A percentile compares a stretch with the other conserved stretches of the same genome.
Conservation (phyloP, 2,329 filamentous ascomycete species). For the Volutella citrinella region DNA sequence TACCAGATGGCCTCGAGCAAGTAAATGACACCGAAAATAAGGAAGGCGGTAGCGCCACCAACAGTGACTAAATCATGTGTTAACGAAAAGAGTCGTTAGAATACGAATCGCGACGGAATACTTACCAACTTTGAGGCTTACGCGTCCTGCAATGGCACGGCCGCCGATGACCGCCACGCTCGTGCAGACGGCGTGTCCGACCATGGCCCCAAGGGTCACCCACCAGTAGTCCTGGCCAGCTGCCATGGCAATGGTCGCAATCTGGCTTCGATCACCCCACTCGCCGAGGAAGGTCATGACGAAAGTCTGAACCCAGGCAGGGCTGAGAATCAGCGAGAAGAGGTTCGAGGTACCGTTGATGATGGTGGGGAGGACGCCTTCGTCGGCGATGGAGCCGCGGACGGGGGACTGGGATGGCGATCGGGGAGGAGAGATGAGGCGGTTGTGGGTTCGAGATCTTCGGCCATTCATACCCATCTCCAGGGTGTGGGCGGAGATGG, state of each 20-base stretch:
- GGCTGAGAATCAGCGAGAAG: slow-evolving; percentile 81
- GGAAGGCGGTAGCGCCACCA: slow-evolving; percentile 85
- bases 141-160: slow-evolving; percentile 84
- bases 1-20: slow-evolving; percentile 77
- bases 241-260: slow-evolving; percentile 98
- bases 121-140: slow-evolving; percentile 95
- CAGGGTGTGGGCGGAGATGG: slow-evolving; percentile 70
- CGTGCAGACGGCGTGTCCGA: slow-evolving; percentile 87
- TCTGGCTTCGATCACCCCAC: slow-evolving; percentile 97
- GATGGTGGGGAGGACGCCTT: slow-evolving; percentile 36
- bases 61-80: slow-evolving; percentile 70
- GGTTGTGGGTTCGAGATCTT: slow-evolving; percentile 70
- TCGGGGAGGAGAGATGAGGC: slow-evolving; percentile 75
- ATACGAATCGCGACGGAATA: too few species aligned
- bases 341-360: slow-evolving; percentile 76
- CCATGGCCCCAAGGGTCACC: slow-evolving; percentile 86
- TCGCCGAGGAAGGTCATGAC: slow-evolving; percentile 98
- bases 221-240: slow-evolving; percentile 99
- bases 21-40: slow-evolving; percentile 91
- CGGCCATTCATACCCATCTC: slow-evolving; percentile 74
- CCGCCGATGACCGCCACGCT: slow-evolving; percentile 89
- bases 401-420: slow-evolving; percentile 76
- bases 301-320: slow-evolving; percentile 98
- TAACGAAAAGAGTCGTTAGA: too few species aligned
- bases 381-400: slow-evolving; percentile 52